Percentiles rank a stretch among this genome's conserved stretches.
These are phyloP conservation scores for Podila epicladia DNA, from an alignment of 192 early-diverging fungal species.

Conservation along the genomic window DNA sequence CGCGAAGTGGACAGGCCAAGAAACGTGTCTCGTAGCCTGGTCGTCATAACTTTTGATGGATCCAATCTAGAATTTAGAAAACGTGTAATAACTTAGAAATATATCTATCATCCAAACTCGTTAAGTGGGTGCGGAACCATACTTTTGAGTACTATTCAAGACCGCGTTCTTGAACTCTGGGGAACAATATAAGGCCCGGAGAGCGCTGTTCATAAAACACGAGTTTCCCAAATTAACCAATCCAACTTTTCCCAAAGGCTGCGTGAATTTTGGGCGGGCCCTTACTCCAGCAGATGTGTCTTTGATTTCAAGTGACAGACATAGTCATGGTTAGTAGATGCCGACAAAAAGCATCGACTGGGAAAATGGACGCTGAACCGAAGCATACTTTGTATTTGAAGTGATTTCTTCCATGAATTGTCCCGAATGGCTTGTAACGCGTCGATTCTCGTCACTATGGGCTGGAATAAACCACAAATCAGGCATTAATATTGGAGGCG, in stretches of 20 bases:
- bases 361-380: background rate
- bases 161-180: constrained; percentile 21
- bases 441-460: constrained; percentile 23
- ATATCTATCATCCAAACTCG: background rate
- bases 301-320: background rate
- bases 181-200: constrained; percentile 65
- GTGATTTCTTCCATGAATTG: constrained; percentile 31
- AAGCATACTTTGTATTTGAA: constrained; percentile 32
- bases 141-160: constrained; percentile 18
- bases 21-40: constrained; percentile 26
- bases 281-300: constrained; percentile 20
- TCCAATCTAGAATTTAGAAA: constrained; percentile 11
- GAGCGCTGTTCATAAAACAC: constrained; percentile 87
- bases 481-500: background rate
- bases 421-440: constrained; percentile 28
- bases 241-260: constrained; percentile 57
- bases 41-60: constrained; percentile 14
- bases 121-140: background rate
- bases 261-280: constrained; percentile 13
- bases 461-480: constrained; percentile 1
- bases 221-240: constrained; percentile 88
- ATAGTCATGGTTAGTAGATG: background rate
- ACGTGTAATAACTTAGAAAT: background rate
- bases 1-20: constrained; percentile 23
- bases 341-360: background rate